Evolutionary conservation across 169 alveolate genomes (phyloP).

Genomic region (Plasmodium malariae): DNA sequence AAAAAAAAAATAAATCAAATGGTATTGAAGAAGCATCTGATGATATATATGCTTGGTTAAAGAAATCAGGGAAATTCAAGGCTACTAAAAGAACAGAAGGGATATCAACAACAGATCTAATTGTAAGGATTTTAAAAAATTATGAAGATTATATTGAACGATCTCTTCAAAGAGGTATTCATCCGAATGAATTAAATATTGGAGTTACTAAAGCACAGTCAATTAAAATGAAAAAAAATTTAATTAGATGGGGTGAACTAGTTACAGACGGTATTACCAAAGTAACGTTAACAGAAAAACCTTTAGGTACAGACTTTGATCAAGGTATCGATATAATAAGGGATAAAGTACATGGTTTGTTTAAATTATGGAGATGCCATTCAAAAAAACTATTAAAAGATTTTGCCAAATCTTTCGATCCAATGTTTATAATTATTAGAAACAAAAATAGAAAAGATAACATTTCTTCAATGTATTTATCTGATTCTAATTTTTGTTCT

Average conservation of each 20-base stretch:
- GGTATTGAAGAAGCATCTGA: slow-evolving; percentile 83
- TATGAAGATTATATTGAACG: slow-evolving; percentile 96
- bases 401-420: slow-evolving; percentile 77
- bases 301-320: slow-evolving; percentile 83
- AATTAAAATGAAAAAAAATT: slow-evolving; percentile 90
- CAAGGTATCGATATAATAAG: slow-evolving; percentile 82
- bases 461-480: slow-evolving; percentile 33
- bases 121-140: slow-evolving; percentile 94
- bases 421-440: slow-evolving; percentile 61
- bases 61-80: slow-evolving; percentile 92
- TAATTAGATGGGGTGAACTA: slow-evolving; percentile 91
- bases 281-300: slow-evolving; percentile 90
- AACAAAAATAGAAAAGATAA: slow-evolving; percentile 49
- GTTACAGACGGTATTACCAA: slow-evolving; percentile 89
- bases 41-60: slow-evolving; percentile 94
- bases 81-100: slow-evolving; percentile 96
- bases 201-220: slow-evolving; percentile 92
- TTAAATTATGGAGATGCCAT: slow-evolving; percentile 80
- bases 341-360: slow-evolving; percentile 73
- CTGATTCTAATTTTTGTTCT: slow-evolving; percentile 40
- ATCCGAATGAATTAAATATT: slow-evolving; percentile 94
- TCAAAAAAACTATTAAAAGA: slow-evolving; percentile 75
- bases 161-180: slow-evolving; percentile 94
- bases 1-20: slow-evolving; percentile 76
- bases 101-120: slow-evolving; percentile 96